Percentiles rank a stretch among this genome's conserved stretches.
phyloP scores from a whole-genome alignment of 257 asterid genomes.

The Fraxinus excelsior region DNA sequence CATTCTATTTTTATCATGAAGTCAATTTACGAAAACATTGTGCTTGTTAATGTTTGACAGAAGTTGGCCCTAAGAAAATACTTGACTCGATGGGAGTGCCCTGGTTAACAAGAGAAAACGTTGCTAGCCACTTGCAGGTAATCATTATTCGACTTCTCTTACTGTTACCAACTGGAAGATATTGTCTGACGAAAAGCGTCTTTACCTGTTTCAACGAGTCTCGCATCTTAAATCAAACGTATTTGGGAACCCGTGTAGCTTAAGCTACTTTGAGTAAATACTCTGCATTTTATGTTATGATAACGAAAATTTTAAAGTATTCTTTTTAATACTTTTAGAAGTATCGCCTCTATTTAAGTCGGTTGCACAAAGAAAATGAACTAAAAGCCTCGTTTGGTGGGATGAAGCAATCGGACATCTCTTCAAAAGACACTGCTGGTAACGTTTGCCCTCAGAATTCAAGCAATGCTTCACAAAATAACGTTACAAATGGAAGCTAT shows the following conservation, averaged over 20 bases:
- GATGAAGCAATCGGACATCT: slow-evolving; percentile 39
- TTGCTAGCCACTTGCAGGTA: slow-evolving; percentile 96
- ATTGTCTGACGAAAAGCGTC: background rate
- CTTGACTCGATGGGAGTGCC: slow-evolving; percentile 88
- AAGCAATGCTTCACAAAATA: slow-evolving; percentile 25
- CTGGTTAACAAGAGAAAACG: slow-evolving; percentile 87
- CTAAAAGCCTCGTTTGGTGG: slow-evolving; percentile 43
- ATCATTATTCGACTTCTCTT: background rate
- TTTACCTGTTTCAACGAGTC: background rate
- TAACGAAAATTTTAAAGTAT: slow-evolving; percentile 11
- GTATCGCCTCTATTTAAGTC: slow-evolving; percentile 79
- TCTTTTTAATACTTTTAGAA: slow-evolving; percentile 55
- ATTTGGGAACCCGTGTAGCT: background rate
- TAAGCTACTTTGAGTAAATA: background rate
- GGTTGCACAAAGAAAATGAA: slow-evolving; percentile 76
- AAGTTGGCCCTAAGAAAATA: slow-evolving; percentile 91
- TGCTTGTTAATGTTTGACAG: slow-evolving; percentile 42
- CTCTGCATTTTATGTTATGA: background rate
- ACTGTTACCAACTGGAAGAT: background rate
- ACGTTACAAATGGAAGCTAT: slow-evolving; percentile 32
- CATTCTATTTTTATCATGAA: background rate
- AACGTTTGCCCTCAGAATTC: slow-evolving; percentile 39
- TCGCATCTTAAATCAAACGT: background rate
- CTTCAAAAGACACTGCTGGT: slow-evolving; percentile 40
- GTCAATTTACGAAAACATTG: background rate